Percentiles rank a stretch among this genome's conserved stretches.
phyloP scores from a whole-genome alignment of 768 basidiomycete species.

The Postia placenta region DNA sequence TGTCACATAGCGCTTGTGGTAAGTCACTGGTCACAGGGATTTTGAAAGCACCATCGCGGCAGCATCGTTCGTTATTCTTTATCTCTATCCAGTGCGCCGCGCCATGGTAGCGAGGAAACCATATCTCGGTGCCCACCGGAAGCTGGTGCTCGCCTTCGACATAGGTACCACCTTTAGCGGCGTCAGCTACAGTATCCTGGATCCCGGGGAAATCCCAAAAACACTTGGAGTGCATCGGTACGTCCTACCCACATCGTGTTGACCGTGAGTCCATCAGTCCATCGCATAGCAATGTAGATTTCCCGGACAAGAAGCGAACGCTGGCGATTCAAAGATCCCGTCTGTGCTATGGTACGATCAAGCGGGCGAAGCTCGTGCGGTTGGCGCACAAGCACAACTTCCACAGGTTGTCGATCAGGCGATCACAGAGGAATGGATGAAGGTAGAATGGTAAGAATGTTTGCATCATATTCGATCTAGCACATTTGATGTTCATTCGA shows the following conservation, averaged over 20 bases:
- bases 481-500: background rate
- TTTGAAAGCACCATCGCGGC: too few relatives aligned
- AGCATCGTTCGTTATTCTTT: too few relatives aligned
- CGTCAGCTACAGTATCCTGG: slow-evolving; percentile 37
- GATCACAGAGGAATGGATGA: slow-evolving; percentile 7
- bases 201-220: slow-evolving; percentile 30
- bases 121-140: too few relatives aligned
- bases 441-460: slow-evolving; percentile 18
- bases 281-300: slow-evolving; percentile 21
- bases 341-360: slow-evolving; percentile 42
- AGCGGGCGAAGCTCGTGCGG: slow-evolving; percentile 31
- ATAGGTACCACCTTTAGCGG: slow-evolving; percentile 49
- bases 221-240: slow-evolving; percentile 41
- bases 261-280: background rate
- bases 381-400: slow-evolving; percentile 36
- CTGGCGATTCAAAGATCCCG: slow-evolving; percentile 42
- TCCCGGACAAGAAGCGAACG: slow-evolving; percentile 31
- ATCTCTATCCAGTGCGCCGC: slow-evolving; percentile 20
- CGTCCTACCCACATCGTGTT: slow-evolving; percentile 11
- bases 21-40: too few relatives aligned
- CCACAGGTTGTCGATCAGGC: background rate
- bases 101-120: slow-evolving; percentile 30
- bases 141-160: slow-evolving; percentile 45
- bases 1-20: too few relatives aligned
- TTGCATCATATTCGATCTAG: too few relatives aligned